Conservation (phyloP, 1,139 yeast species). For the Pichia sp. region DNA sequence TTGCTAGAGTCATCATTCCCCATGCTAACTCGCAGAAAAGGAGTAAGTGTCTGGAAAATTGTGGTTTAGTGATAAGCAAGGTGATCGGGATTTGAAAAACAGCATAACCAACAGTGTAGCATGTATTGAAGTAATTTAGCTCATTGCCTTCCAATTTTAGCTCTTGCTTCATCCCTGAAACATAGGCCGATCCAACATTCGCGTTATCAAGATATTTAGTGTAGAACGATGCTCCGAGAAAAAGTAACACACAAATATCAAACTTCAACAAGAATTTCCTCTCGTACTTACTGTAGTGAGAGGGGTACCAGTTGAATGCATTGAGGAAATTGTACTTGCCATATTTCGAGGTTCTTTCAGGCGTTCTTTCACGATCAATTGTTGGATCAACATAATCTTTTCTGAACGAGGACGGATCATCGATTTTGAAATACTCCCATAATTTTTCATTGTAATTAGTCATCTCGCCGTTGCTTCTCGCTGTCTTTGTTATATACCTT, state of each 20-base stretch:
- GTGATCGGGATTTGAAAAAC: conserved; percentile 56
- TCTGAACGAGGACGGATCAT: conserved; percentile 16
- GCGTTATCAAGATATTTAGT: conserved; percentile 47
- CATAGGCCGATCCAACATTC: conserved; percentile 54
- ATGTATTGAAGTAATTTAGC: conserved; percentile 48
- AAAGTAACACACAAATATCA: conserved; percentile 36
- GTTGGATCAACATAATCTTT: conserved; percentile 15
- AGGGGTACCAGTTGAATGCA: conserved; percentile 25
- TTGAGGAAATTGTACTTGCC: conserved; percentile 24
- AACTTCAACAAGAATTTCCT: conserved; percentile 33
- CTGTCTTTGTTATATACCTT: no score
- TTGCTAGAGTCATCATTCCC: conserved; percentile 23
- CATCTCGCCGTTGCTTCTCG: neutral
- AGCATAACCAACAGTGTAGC: conserved; percentile 58
- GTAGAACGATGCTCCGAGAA: conserved; percentile 35
- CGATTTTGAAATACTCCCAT: conserved; percentile 11
- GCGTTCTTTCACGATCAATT: conserved; percentile 17
- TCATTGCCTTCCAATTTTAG: conserved; percentile 48
- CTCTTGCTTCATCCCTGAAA: conserved; percentile 57
- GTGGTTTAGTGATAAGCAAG: conserved; percentile 38
- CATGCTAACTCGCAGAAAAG: conserved; percentile 39
- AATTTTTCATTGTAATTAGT: neutral
- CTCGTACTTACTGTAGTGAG: conserved; percentile 26
- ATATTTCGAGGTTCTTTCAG: conserved; percentile 8
- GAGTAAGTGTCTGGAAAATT: conserved; percentile 47